Conservation (phyloP, 305 asterid species). For the Solanum hybrid region DNA sequence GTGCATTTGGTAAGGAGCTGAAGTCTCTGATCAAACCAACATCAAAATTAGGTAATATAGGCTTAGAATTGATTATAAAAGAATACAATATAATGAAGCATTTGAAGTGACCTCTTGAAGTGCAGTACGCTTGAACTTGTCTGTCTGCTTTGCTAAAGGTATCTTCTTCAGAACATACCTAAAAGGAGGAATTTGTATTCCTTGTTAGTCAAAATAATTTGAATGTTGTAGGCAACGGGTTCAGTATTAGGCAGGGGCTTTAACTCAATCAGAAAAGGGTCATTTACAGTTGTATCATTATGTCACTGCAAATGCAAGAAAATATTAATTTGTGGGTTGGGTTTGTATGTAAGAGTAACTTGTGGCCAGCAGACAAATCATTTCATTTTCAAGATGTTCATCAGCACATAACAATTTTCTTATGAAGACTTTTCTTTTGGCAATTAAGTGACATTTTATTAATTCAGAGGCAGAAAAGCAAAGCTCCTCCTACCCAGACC, state of each 20-base stretch:
- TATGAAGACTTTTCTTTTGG: background rate
- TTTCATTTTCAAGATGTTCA: background rate
- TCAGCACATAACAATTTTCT: background rate
- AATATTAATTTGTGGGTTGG: background rate
- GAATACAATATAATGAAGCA: background rate
- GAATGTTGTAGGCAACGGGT: background rate
- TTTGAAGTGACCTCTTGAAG: conserved; percentile 56
- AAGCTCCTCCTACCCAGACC: background rate
- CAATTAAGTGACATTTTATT: background rate
- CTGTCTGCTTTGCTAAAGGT: conserved; percentile 57
- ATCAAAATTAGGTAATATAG: background rate
- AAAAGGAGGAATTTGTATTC: conserved; percentile 5
- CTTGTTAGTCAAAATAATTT: background rate
- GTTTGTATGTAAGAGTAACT: background rate
- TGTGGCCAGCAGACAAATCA: background rate
- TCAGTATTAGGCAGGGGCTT: background rate
- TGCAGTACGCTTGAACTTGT: conserved; percentile 61
- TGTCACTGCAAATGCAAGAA: background rate
- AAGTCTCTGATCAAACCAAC: background rate
- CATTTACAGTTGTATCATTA: background rate
- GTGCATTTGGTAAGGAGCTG: background rate
- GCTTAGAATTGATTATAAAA: background rate
- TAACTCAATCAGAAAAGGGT: background rate
- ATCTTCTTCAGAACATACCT: conserved; percentile 84
- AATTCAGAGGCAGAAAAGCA: background rate